Conservation (phyloP, 306 rosid species). For the Dryas octopetala region DNA sequence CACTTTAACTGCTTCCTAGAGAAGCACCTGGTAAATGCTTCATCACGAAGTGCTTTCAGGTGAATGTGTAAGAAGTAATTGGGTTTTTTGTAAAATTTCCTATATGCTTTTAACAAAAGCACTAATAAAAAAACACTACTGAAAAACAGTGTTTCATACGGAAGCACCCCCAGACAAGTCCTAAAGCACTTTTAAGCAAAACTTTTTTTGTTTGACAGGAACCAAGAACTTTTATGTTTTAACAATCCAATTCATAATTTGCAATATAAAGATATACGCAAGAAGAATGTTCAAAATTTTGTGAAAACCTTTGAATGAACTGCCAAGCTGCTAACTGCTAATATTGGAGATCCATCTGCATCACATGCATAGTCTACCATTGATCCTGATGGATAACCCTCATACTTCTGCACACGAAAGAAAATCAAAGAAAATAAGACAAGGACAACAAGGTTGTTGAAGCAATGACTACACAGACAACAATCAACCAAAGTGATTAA, state of each 20-base stretch:
- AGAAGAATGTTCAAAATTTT: background rate
- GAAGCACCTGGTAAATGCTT: too few species aligned
- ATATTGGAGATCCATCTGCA: constrained; percentile 78
- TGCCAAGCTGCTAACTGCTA: constrained; percentile 88
- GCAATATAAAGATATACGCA: background rate
- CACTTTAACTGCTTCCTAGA: too few species aligned
- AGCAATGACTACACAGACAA: constrained; percentile 14
- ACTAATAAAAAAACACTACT: too few species aligned
- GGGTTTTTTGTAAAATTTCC: too few species aligned
- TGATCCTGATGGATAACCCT: constrained; percentile 90
- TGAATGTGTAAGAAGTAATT: too few species aligned
- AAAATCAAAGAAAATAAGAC: constrained; percentile 21
- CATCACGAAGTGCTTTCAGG: too few species aligned
- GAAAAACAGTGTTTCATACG: too few species aligned
- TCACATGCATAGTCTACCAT: constrained; percentile 88
- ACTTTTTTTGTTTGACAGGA: too few species aligned
- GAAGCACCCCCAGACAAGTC: too few species aligned
- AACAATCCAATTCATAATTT: background rate
- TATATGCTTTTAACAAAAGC: too few species aligned
- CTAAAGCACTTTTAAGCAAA: too few species aligned
- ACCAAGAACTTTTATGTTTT: too few species aligned
- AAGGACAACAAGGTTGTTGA: constrained; percentile 12
- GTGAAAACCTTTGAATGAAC: constrained; percentile 66
- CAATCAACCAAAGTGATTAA: constrained; percentile 1
- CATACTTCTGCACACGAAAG: constrained; percentile 54